Evolutionary conservation across 2,329 filamentous ascomycete genomes (phyloP).

Genomic region (Trichoderma citrinoviride): DNA sequence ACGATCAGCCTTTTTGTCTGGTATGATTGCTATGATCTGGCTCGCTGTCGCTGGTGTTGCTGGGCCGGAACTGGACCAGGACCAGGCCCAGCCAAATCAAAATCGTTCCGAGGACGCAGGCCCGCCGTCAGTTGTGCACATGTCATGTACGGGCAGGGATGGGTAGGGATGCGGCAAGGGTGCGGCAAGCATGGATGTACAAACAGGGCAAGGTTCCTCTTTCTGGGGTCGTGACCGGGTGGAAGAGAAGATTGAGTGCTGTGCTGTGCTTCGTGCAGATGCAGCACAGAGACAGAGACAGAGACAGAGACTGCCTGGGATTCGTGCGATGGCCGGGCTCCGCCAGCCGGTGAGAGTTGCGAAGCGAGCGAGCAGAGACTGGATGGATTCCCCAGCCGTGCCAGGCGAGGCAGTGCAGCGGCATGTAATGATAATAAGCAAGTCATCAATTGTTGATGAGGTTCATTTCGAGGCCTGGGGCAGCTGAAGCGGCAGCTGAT

Average conservation of each 20-base stretch:
- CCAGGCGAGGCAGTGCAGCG: background rate
- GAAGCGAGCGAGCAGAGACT: background rate
- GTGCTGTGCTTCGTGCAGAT: too few species aligned
- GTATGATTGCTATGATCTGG: too few species aligned
- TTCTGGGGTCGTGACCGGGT: conserved; percentile 17
- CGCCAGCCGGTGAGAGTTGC: background rate
- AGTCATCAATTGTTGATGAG: too few species aligned
- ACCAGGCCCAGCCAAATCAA: too few species aligned
- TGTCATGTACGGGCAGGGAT: background rate
- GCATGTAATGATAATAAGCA: too few species aligned
- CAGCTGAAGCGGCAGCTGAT: too few species aligned
- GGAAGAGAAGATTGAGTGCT: background rate
- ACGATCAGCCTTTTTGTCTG: background rate
- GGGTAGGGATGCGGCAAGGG: background rate
- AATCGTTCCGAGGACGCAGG: too few species aligned
- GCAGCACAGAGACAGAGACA: too few species aligned
- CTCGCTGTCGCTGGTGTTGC: background rate
- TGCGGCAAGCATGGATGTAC: too few species aligned
- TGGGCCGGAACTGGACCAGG: background rate
- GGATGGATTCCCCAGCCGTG: background rate
- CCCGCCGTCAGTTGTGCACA: background rate
- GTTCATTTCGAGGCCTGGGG: too few species aligned
- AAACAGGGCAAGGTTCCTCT: background rate
- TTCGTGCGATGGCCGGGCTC: background rate
- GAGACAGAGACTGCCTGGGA: too few species aligned